Percentiles rank a stretch among this genome's conserved stretches.
Evolutionary conservation across 352 stramenopile species (phyloP).

Genomic region (Elongisporangium anandrum): DNA sequence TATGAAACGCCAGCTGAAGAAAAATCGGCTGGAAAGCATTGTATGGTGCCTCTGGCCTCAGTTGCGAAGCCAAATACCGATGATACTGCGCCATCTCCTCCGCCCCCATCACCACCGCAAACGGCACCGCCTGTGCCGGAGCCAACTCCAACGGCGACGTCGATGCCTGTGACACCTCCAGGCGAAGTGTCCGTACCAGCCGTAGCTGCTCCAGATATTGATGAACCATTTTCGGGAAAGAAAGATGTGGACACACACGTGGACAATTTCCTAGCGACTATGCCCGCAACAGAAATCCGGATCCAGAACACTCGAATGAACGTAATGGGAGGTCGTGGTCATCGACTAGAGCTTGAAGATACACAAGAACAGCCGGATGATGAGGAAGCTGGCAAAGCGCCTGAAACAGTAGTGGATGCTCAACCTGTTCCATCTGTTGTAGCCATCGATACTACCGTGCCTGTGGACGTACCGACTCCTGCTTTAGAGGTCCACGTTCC

Average conservation of each 20-base stretch:
- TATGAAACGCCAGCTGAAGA: conserved; percentile 28
- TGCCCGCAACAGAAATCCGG: conserved; percentile 89
- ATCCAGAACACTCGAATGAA: conserved; percentile 90
- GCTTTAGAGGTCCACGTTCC: conserved; percentile 14
- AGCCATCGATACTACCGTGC: not conserved
- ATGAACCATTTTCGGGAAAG: conserved; percentile 58
- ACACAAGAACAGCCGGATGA: conserved; percentile 29
- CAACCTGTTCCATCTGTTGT: not conserved
- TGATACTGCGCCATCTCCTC: conserved; percentile 10
- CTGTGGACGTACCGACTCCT: conserved; percentile 7
- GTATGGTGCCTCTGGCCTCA: conserved; percentile 26
- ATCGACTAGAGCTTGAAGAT: conserved; percentile 82
- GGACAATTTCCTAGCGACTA: conserved; percentile 72
- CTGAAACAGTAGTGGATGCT: conserved; percentile 6
- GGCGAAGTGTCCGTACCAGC: not conserved
- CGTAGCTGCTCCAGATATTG: conserved; percentile 13
- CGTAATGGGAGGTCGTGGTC: conserved; percentile 88
- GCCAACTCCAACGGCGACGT: conserved; percentile 14
- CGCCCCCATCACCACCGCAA: not conserved
- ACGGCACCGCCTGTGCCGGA: conserved; percentile 1
- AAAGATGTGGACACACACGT: conserved; percentile 46
- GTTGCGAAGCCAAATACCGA: conserved; percentile 5
- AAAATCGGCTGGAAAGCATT: conserved; percentile 42
- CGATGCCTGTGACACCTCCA: conserved; percentile 15
- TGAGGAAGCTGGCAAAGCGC: conserved; percentile 14